Percentiles rank a stretch among this genome's conserved stretches.
These are phyloP conservation scores for Geotrichum citri-aurantii DNA, from an alignment of 1,139 yeast species.

Conservation along the genomic window DNA sequence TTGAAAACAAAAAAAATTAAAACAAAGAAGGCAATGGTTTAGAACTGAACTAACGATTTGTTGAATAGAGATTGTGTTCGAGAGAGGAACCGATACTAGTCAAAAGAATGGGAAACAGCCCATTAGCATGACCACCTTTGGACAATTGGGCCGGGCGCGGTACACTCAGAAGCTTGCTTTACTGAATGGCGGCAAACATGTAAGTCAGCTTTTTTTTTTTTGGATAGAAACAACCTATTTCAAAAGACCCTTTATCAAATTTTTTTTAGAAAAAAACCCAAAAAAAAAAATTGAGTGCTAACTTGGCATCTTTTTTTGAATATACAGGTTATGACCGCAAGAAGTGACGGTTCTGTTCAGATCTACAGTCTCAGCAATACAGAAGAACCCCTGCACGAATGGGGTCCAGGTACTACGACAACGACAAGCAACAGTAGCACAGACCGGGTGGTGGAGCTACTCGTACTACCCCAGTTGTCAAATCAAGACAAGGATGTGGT, in stretches of 20 bases:
- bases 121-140: conserved; percentile 24
- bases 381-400: background rate
- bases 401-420: conserved; percentile 9
- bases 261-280: background rate
- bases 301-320: background rate
- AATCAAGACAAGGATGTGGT: conserved; percentile 5
- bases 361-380: conserved; percentile 4
- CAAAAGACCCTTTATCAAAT: background rate
- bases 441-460: conserved; percentile 19
- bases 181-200: conserved; percentile 16
- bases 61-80: conserved; percentile 27
- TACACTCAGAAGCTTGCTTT: conserved; percentile 27
- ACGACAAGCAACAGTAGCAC: background rate
- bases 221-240: too few species aligned
- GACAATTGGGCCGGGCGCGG: conserved; percentile 27
- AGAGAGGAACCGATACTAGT: conserved; percentile 33
- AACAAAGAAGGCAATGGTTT: background rate
- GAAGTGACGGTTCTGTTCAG: conserved; percentile 19
- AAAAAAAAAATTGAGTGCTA: background rate
- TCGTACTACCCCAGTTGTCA: conserved; percentile 3
- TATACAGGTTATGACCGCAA: conserved; percentile 6
- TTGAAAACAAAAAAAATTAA: background rate
- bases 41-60: background rate
- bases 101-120: conserved; percentile 30
- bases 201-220: too few species aligned